phyloP scores from a whole-genome alignment of 306 rosid genomes.

The Quercus rubra region DNA sequence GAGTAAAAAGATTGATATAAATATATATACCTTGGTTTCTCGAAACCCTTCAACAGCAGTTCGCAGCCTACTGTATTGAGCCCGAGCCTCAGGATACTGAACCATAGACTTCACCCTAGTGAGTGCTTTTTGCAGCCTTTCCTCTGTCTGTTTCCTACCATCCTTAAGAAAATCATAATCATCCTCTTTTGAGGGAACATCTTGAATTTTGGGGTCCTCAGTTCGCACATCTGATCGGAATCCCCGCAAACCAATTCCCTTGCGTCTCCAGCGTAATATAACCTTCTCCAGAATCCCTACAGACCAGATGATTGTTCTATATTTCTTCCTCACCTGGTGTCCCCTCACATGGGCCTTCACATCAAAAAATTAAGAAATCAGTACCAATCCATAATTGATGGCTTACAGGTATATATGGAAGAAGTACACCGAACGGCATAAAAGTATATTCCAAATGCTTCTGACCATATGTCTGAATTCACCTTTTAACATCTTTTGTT shows the following conservation, averaged over 20 bases:
- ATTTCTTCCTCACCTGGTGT: slow-evolving; percentile 86
- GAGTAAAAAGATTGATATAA: neutral
- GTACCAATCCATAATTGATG: slow-evolving; percentile 1
- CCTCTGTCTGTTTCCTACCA: slow-evolving; percentile 85
- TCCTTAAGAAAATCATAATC: slow-evolving; percentile 83
- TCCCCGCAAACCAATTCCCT: slow-evolving; percentile 86
- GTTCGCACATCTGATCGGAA: slow-evolving; percentile 51
- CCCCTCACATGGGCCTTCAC: slow-evolving; percentile 92
- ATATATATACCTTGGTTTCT: slow-evolving; percentile 65
- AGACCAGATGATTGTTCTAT: slow-evolving; percentile 70
- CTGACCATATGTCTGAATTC: neutral
- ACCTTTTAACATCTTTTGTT: too few relatives aligned
- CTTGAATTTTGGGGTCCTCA: slow-evolving; percentile 38
- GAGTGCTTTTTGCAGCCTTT: slow-evolving; percentile 82
- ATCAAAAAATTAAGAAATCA: slow-evolving; percentile 35
- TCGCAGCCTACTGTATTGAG: slow-evolving; percentile 82
- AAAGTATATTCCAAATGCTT: neutral
- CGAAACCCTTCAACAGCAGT: slow-evolving; percentile 75
- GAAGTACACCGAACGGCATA: neutral
- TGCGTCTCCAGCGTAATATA: slow-evolving; percentile 92
- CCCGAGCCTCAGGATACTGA: slow-evolving; percentile 92
- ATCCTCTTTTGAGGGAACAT: slow-evolving; percentile 46
- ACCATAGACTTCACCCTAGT: slow-evolving; percentile 92
- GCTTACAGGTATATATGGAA: neutral
- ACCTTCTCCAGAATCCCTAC: slow-evolving; percentile 86